Evolutionary conservation across 305 asterid genomes (phyloP).

Genomic region (Solanum aculeatissimum): DNA sequence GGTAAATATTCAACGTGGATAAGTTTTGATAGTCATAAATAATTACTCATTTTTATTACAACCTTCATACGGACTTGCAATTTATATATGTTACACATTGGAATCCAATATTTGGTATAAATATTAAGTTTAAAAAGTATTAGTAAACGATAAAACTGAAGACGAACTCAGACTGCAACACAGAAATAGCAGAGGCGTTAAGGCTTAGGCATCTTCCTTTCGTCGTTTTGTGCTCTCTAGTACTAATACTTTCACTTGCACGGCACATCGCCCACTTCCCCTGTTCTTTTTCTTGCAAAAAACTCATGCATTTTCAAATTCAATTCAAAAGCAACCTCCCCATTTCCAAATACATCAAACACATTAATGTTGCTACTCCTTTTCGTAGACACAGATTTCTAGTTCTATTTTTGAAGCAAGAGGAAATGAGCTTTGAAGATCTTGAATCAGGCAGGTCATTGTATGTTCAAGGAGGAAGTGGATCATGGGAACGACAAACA

Average conservation of each 20-base stretch:
- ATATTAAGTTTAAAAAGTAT: neutral
- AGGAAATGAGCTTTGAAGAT: neutral
- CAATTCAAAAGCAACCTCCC: neutral
- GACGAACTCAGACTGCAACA: neutral
- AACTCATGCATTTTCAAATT: neutral
- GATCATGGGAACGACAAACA: neutral
- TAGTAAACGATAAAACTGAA: neutral
- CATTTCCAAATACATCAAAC: neutral
- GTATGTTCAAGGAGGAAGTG: neutral
- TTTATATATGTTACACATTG: neutral
- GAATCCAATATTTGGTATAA: neutral
- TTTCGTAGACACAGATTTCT: neutral
- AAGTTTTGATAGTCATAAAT: neutral
- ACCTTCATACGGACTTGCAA: neutral
- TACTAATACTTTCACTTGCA: neutral
- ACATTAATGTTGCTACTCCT: neutral
- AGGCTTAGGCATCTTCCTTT: neutral
- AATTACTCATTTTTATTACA: neutral
- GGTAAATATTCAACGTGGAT: too few relatives aligned
- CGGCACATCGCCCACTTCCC: neutral
- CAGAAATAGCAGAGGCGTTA: neutral
- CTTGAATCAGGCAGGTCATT: neutral
- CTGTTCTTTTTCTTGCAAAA: neutral
- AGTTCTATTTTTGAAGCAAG: neutral
- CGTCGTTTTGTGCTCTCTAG: neutral